phyloP scores from a whole-genome alignment of 345 rosid genomes.

The Orychophragmus violaceus region DNA sequence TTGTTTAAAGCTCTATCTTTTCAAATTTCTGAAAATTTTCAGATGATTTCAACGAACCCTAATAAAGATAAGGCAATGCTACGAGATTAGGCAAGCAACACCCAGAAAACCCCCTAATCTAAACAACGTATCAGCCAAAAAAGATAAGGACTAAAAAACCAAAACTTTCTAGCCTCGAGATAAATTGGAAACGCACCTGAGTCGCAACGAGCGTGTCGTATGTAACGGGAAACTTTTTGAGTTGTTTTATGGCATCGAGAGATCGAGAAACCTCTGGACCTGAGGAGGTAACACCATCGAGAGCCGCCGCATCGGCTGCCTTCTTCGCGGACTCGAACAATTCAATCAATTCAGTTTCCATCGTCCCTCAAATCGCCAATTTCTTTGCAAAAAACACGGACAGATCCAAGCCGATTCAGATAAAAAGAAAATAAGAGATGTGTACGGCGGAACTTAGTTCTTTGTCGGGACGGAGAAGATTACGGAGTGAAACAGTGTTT shows the following conservation, averaged over 20 bases:
- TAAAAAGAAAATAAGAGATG: not conserved
- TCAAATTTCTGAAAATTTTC: too few relatives aligned
- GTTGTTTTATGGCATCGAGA: constrained; percentile 60
- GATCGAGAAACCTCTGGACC: constrained; percentile 69
- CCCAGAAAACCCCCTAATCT: constrained; percentile 3
- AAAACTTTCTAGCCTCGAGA: too few relatives aligned
- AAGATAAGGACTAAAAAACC: too few relatives aligned
- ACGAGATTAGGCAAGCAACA: constrained; percentile 3
- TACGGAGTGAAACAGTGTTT: constrained; percentile 16
- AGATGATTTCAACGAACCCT: too few relatives aligned
- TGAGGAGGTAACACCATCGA: constrained; percentile 35
- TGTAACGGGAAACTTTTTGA: constrained; percentile 52
- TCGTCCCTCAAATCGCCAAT: constrained; percentile 9
- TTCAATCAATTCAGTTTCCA: constrained; percentile 78
- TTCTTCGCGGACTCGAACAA: constrained; percentile 82
- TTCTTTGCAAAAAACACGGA: not conserved
- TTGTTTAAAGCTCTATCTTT: too few relatives aligned
- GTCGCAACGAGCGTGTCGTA: constrained; percentile 61
- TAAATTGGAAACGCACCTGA: constrained; percentile 41
- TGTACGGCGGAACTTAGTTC: constrained; percentile 13
- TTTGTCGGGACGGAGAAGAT: constrained; percentile 27
- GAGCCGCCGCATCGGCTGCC: constrained; percentile 70
- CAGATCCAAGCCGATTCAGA: not conserved
- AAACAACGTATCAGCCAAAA: too few relatives aligned
- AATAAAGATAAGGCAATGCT: too few relatives aligned